Evolutionary conservation across 2,329 filamentous ascomycete genomes (phyloP).

Genomic region (Verticillium albo-atrum): DNA sequence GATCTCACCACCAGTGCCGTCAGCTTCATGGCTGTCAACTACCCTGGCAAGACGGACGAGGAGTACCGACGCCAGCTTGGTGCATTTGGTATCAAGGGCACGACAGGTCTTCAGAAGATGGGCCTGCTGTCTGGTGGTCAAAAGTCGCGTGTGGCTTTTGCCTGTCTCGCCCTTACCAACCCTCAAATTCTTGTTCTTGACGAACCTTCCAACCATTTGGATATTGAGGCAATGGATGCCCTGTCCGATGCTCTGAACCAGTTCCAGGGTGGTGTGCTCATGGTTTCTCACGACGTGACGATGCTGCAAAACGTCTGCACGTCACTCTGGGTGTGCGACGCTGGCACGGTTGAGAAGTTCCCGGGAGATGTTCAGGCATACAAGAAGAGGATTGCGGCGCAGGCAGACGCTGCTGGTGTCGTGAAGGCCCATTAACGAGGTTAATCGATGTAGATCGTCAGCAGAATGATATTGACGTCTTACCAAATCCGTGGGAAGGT

Average conservation of each 20-base stretch:
- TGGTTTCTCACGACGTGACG: slow-evolving; percentile 99
- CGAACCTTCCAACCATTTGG: slow-evolving; percentile 96
- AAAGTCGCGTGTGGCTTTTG: slow-evolving; percentile 96
- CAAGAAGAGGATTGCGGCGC: slow-evolving; percentile 91
- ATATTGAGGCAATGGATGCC: slow-evolving; percentile 99
- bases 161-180: slow-evolving; percentile 89
- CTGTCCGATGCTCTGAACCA: slow-evolving; percentile 75
- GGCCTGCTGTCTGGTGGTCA: slow-evolving; percentile 90
- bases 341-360: slow-evolving; percentile 93
- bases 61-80: slow-evolving; percentile 95
- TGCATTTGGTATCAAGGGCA: slow-evolving; percentile 86
- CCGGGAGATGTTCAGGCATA: slow-evolving; percentile 92
- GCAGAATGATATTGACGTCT: not conserved
- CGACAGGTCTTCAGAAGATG: slow-evolving; percentile 96
- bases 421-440: slow-evolving; percentile 61
- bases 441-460: not conserved
- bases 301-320: slow-evolving; percentile 97
- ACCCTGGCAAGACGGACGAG: slow-evolving; percentile 88
- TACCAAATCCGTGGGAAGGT: too few species aligned
- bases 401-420: slow-evolving; percentile 84
- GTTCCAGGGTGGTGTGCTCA: slow-evolving; percentile 92
- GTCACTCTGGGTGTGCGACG: slow-evolving; percentile 93
- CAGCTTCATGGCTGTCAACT: slow-evolving; percentile 91
- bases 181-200: slow-evolving; percentile 97
- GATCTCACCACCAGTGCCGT: slow-evolving; percentile 87